phyloP scores from a whole-genome alignment of 257 asterid species.

The Fraxinus cuspidata region DNA sequence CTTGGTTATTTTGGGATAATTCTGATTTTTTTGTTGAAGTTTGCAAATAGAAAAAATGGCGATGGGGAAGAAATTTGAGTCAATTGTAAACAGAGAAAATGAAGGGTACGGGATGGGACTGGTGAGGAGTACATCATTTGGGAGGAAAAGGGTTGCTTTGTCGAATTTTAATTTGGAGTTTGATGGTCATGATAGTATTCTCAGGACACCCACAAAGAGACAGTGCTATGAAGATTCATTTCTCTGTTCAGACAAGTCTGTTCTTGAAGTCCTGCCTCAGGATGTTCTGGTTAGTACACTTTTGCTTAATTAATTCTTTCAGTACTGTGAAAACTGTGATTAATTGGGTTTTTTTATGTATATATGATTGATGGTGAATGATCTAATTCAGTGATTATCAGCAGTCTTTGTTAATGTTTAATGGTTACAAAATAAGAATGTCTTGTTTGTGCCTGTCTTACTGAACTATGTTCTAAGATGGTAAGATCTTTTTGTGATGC shows the following conservation, averaged over 20 bases:
- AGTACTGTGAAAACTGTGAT: not conserved
- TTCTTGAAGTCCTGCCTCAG: slow-evolving; percentile 61
- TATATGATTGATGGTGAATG: not conserved
- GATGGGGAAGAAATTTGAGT: slow-evolving; percentile 16
- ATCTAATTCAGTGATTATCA: not conserved
- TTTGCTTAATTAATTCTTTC: not conserved
- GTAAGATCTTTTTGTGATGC: not conserved
- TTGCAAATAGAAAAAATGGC: slow-evolving; percentile 24
- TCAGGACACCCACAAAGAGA: slow-evolving; percentile 33
- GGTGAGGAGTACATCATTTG: slow-evolving; percentile 56
- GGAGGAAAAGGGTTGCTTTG: slow-evolving; percentile 58
- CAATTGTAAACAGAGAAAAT: slow-evolving; percentile 13
- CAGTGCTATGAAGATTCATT: slow-evolving; percentile 32
- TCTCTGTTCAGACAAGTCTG: slow-evolving; percentile 25
- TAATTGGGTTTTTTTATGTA: not conserved
- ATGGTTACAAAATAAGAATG: not conserved
- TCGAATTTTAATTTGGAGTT: slow-evolving; percentile 6
- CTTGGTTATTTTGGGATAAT: slow-evolving; percentile 7
- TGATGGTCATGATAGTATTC: slow-evolving; percentile 17
- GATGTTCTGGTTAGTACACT: slow-evolving; percentile 59
- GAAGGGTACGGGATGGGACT: slow-evolving; percentile 42
- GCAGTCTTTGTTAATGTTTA: not conserved
- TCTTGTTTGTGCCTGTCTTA: not conserved
- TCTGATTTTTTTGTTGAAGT: slow-evolving; percentile 24
- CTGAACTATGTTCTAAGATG: not conserved